These are phyloP conservation scores for Stereum hirsutum DNA, from an alignment of 1,284 basidiomycete genomes.

Conservation along the genomic window DNA sequence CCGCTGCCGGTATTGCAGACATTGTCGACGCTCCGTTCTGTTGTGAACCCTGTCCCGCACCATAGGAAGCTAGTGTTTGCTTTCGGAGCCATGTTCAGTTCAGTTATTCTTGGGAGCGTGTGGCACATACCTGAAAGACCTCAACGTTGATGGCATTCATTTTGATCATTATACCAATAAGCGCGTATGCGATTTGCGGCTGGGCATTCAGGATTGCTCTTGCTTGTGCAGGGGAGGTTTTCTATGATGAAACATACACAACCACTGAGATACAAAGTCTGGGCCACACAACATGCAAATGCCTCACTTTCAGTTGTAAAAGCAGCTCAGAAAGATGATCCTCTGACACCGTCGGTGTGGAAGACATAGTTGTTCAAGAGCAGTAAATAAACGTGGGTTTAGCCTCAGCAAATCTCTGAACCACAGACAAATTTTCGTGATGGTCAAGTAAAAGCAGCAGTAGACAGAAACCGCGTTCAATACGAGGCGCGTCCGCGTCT, in stretches of 20 bases:
- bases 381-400: no score
- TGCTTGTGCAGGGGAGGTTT: slow-evolving; percentile 64
- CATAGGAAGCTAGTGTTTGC: slow-evolving; percentile 10
- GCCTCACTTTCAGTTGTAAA: slow-evolving; percentile 50
- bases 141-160: slow-evolving; percentile 66
- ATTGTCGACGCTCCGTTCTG: slow-evolving; percentile 7
- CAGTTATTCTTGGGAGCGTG: slow-evolving; percentile 2
- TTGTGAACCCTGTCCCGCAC: slow-evolving; percentile 9
- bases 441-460: no score
- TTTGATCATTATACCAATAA: slow-evolving; percentile 67
- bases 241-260: slow-evolving; percentile 33
- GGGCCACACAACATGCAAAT: slow-evolving; percentile 6
- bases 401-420: no score
- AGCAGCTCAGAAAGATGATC: slow-evolving; percentile 63
- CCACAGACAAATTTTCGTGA: no score
- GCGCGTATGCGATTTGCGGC: slow-evolving; percentile 65
- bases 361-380: slow-evolving; percentile 8
- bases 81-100: no score
- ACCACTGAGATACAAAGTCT: background rate
- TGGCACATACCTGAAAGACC: slow-evolving; percentile 49
- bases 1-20: slow-evolving; percentile 2
- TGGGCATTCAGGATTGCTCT: slow-evolving; percentile 58
- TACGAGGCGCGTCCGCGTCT: no score
- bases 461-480: no score
- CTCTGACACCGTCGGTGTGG: slow-evolving; percentile 24